A percentile compares a stretch with the other conserved stretches of the same genome.
These are phyloP conservation scores for Brettanomyces nanus DNA, from an alignment of 805 yeast species.

Conservation along the genomic window DNA sequence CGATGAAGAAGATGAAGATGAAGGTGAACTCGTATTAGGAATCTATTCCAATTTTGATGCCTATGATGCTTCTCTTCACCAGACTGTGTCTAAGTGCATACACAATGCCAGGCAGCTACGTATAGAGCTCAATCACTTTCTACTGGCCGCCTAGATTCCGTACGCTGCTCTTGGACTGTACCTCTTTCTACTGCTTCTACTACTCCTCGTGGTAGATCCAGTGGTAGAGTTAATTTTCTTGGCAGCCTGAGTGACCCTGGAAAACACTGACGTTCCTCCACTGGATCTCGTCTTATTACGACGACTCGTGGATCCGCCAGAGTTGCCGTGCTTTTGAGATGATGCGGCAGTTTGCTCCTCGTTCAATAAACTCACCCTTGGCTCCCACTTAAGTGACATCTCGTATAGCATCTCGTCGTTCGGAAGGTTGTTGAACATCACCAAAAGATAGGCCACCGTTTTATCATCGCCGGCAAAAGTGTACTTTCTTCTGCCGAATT, in stretches of 20 bases:
- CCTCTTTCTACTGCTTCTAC: constrained; percentile 1
- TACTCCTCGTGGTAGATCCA: not conserved
- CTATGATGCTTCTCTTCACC: constrained; percentile 25
- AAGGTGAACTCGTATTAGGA: constrained; percentile 53
- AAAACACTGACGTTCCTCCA: constrained; percentile 1
- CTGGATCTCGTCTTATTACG: not conserved
- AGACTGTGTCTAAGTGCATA: constrained; percentile 23
- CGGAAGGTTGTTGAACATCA: constrained; percentile 51
- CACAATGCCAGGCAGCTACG: constrained; percentile 39
- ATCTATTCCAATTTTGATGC: constrained; percentile 40
- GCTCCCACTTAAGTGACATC: constrained; percentile 67
- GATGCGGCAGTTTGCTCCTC: too few relatives aligned
- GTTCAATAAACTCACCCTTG: constrained; percentile 39
- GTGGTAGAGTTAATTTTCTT: constrained; percentile 2
- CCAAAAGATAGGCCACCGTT: constrained; percentile 48
- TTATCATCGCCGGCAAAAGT: constrained; percentile 58
- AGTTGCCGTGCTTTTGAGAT: too few relatives aligned
- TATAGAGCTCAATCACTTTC: constrained; percentile 35
- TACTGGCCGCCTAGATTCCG: constrained; percentile 3
- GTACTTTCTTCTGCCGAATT: constrained; percentile 60
- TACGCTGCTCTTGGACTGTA: constrained; percentile 7
- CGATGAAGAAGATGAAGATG: constrained; percentile 11
- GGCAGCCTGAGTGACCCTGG: not conserved
- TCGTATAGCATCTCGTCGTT: constrained; percentile 77
- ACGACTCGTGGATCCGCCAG: constrained; percentile 9